Conservation (phyloP, 2,329 filamentous ascomycete genomes). For the Paecilomyces sp. region DNA sequence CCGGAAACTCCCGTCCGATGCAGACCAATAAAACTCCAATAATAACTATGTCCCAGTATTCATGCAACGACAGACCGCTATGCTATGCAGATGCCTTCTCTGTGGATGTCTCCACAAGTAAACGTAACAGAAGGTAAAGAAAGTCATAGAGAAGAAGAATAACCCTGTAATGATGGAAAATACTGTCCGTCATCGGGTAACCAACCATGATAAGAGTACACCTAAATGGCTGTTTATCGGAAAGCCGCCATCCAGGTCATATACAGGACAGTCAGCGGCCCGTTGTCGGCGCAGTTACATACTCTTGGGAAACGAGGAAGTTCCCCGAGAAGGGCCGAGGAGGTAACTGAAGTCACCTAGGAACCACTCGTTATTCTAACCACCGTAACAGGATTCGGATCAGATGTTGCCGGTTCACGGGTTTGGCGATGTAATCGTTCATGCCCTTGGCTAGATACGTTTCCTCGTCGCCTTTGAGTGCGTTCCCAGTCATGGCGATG, state of each 20-base stretch:
- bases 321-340: neutral
- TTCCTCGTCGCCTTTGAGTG: conserved; percentile 49
- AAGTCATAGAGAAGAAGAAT: too few relatives aligned
- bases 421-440: conserved; percentile 51
- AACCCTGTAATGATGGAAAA: too few relatives aligned
- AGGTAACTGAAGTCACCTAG: neutral
- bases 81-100: too few relatives aligned
- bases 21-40: neutral
- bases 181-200: too few relatives aligned
- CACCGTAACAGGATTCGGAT: conserved; percentile 37
- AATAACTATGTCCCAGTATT: neutral
- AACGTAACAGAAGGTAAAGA: too few relatives aligned
- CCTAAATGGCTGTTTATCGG: too few relatives aligned
- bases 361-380: conserved; percentile 18
- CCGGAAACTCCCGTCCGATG: neutral
- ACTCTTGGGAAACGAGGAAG: too few relatives aligned
- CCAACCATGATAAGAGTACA: too few relatives aligned
- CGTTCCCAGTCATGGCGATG: conserved; percentile 51
- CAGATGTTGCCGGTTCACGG: conserved; percentile 44
- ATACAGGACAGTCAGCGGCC: too few relatives aligned
- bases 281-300: too few relatives aligned
- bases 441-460: conserved; percentile 48
- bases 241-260: too few relatives aligned
- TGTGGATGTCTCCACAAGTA: too few relatives aligned
- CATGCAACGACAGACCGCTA: neutral